Evolutionary conservation across 768 basidiomycete genomes (phyloP), one percentile per base, ranked within the genome.

Genomic region (Leccinellum albellum): DNA sequence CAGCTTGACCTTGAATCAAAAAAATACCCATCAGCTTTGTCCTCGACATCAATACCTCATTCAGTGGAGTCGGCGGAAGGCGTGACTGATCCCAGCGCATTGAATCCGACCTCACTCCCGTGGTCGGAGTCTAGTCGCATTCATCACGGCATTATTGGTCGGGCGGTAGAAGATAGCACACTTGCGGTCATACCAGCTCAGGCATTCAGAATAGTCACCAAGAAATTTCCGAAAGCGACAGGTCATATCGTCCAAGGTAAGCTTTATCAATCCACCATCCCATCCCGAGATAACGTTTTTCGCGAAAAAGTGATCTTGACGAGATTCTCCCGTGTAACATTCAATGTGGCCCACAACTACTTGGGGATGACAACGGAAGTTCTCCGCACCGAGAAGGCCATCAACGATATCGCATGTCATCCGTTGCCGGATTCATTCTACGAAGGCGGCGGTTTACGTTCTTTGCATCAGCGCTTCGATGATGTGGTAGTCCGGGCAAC

Each of bases 121-220:
- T 66, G 20, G 42, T 71, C 71, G 26, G 64, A 67, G 20, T 74
- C 69, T 10, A 58, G 64, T 45, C 75, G 78, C 47, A 65, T 78
- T 45, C 82, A 84, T 64, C 82, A 85, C 64, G 89, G 89, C 5
- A 85, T 89, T 5, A 85, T 98, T 21, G 95, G 94, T n/a, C 81
- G 96, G 35, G 97, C 97, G 7, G 88, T 88, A 5, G 89, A 91
- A 53, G 97, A 99, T 65, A 91, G 91, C 5, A 98, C 97, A 2
- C 76, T 99, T 20, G 97, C 96, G n/a, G 96, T 99, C 10, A 98
- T 99, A 54, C 97, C 97, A 24, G 96, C 97, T 2, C 94, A 98
- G 70, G 97, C 96, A 4, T 99, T 99, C 74, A 80, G 89, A 54
- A 80, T 94, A 50, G 76, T 99, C 40, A 98, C 96, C 3, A 92